Evolutionary conservation across 1,284 basidiomycete genomes (phyloP).

Genomic region (Fomitopsis pinicola): DNA sequence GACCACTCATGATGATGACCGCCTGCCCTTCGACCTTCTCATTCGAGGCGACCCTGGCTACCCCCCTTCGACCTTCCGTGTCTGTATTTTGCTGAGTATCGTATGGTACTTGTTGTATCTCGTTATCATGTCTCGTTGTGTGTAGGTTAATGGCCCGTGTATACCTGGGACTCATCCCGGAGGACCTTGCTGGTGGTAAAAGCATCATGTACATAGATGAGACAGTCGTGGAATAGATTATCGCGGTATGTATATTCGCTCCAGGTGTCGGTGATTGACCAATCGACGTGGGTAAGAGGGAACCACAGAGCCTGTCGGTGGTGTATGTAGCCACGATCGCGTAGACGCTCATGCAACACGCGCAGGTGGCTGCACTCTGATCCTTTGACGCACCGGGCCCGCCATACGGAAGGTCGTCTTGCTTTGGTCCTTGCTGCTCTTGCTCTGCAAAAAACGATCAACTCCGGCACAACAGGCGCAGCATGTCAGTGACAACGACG

Average conservation of each 20-base stretch:
- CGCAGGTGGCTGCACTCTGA: background rate
- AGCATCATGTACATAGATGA: conserved; percentile 1
- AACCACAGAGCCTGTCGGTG: background rate
- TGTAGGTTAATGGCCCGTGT: conserved; percentile 3
- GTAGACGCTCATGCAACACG: background rate
- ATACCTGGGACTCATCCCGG: background rate
- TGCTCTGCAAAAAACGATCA: background rate
- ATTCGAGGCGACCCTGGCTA: background rate
- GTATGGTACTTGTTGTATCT: background rate
- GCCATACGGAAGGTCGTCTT: no score
- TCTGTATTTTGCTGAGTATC: conserved; percentile 4
- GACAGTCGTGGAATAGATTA: background rate
- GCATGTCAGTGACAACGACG: conserved; percentile 31
- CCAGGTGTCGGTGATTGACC: no score
- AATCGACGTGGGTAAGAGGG: no score
- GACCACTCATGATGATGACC: conserved; percentile 16
- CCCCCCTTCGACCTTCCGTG: conserved; percentile 1
- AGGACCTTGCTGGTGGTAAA: background rate
- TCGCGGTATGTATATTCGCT: background rate
- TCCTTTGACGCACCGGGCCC: no score
- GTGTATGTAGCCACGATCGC: background rate
- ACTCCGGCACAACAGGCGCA: background rate
- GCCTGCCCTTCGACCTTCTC: background rate
- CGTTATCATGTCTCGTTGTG: conserved; percentile 1
- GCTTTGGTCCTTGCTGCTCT: background rate